Evolutionary conservation across 2,329 filamentous ascomycete species (phyloP), one percentile per base, ranked within the genome.

Genomic region (Fusarium fujikuroi): DNA sequence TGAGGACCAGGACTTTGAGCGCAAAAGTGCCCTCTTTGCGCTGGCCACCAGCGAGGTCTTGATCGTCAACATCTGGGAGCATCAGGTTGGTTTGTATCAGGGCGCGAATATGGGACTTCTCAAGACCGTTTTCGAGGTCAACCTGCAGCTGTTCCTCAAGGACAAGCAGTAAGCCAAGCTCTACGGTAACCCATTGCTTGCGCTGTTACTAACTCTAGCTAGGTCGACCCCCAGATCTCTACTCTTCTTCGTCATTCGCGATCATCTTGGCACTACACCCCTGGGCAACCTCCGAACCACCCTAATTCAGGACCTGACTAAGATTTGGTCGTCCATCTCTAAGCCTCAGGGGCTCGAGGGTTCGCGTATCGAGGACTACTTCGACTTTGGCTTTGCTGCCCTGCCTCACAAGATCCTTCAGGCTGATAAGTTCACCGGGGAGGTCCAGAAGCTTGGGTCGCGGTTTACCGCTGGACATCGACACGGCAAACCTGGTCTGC

Each of bases 101-200:
- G 96, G 96, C 64, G 96, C 96, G 77, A 99, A 99, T 83, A 99
- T 99, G 96, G 96, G 96, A 14, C 84, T 99, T 78, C 87, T 99
- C 79, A 99, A 99, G 88, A 99, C 97, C 1, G 96, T 99, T 8
- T 99, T 99, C 78, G 96, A 99, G 85, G 96, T 99, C 82, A 99
- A 99, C 81, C 83, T 99, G 80, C 95, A 98, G 83, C 87, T 99
- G 34, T 99, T 99, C 84, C 87, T 98, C 77, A 98, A 98, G 85
- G 95, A 98, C 81, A 95, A 92, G 82, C 94, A 94, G 93, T 95
- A 88, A 79, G 91, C 85, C 37, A 44, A 52, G 28, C 58, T 34
- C 30, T 57, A 39, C 44, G 23, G 40, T 70, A 23, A 21, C 23
- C 9, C 25, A 53, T 39, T 34, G 36, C 42, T 40, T 65, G 59